Evolutionary conservation across 208 protist genomes (phyloP), one percentile per base, ranked within the genome.

Genomic region (Wallacemonas sp.): DNA sequence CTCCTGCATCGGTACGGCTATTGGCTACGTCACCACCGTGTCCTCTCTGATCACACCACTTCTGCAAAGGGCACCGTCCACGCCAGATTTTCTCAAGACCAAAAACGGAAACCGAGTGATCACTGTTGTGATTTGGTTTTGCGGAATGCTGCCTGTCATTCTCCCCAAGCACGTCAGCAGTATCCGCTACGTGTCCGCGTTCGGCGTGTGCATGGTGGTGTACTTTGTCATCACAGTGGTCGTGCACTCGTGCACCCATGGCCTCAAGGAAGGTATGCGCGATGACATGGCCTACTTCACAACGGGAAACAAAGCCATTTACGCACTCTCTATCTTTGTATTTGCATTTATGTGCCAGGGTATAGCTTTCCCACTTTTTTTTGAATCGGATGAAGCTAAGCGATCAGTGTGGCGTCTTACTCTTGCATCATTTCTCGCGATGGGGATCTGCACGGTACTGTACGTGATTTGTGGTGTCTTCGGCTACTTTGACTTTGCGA

Each of bases 401-500:
- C 46, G 22, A 26, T 68, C 66, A 0, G 59, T 80, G n/a, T 15
- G 19, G 21, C 60, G 68, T n/a, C 82, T 95, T 39, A 91, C 85
- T 27, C 0, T 84, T 0, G 71, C 61, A 44, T 63, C 72, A 11
- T 65, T 67, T 2, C 70, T 89, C 44, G 53, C 72, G 11, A 90
- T 93, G 84, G 47, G 62, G 14, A 41, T 84, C 31, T 91, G 83
- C 68, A 79, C 70, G 24, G 17, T 86, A 5, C 47, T 95, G n/a
- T 95, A 95, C 67, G 74, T 79, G 44, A 12, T 89, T 2, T 70
- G 66, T 11, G 87, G 87, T 28, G n/a, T 91, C 27, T 90, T 92
- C 41, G 84, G 82, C 21, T 92, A 90, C 74, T 82, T 92, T 42
- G 82, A 94, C 45, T 96, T 96, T 79, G 84, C 36, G 36, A 62